A percentile compares a stretch with the other conserved stretches of the same genome.
These are phyloP conservation scores for Mitragyna speciosa DNA, from an alignment of 257 asterid genomes.

Conservation along the genomic window DNA sequence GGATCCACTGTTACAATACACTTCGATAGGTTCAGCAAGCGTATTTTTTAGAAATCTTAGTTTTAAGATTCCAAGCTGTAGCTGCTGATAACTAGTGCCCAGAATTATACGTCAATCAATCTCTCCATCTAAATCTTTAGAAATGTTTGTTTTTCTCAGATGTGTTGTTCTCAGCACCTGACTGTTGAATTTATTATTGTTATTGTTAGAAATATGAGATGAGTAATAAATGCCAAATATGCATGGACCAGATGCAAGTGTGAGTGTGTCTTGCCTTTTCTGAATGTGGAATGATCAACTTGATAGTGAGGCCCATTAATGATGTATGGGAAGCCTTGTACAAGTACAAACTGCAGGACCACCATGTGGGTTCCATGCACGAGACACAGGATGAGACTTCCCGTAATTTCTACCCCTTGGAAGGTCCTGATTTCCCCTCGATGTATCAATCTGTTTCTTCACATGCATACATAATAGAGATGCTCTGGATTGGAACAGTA, in stretches of 20 bases:
- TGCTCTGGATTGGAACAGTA: slow-evolving; percentile 1
- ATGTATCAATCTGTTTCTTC: slow-evolving; percentile 1
- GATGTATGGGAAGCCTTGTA: slow-evolving; percentile 32
- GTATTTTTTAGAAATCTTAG: slow-evolving; percentile 23
- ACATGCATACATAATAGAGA: slow-evolving; percentile 11
- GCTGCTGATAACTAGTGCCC: slow-evolving; percentile 36
- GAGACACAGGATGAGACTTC: slow-evolving; percentile 8
- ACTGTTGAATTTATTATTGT: slow-evolving; percentile 40
- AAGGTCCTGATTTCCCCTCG: slow-evolving; percentile 13
- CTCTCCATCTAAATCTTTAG: slow-evolving; percentile 32
- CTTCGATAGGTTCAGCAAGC: slow-evolving; percentile 30
- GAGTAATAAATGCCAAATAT: slow-evolving; percentile 44
- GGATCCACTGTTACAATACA: slow-evolving; percentile 14
- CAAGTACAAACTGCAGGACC: slow-evolving; percentile 41
- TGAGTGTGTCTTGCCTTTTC: slow-evolving; percentile 21
- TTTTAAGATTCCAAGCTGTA: slow-evolving; percentile 19
- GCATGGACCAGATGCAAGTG: slow-evolving; percentile 37
- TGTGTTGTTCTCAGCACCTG: slow-evolving; percentile 37
- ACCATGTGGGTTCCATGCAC: slow-evolving; percentile 29
- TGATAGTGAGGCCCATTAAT: slow-evolving; percentile 37
- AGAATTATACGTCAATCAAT: slow-evolving; percentile 24
- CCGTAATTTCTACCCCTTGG: slow-evolving; percentile 14
- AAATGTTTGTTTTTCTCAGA: slow-evolving; percentile 31
- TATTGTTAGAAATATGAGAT: slow-evolving; percentile 33
- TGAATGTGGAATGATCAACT: slow-evolving; percentile 33